These are phyloP conservation scores for Cynara cardunculus DNA, from an alignment of 129 eudicot species.

Conservation along the genomic window DNA sequence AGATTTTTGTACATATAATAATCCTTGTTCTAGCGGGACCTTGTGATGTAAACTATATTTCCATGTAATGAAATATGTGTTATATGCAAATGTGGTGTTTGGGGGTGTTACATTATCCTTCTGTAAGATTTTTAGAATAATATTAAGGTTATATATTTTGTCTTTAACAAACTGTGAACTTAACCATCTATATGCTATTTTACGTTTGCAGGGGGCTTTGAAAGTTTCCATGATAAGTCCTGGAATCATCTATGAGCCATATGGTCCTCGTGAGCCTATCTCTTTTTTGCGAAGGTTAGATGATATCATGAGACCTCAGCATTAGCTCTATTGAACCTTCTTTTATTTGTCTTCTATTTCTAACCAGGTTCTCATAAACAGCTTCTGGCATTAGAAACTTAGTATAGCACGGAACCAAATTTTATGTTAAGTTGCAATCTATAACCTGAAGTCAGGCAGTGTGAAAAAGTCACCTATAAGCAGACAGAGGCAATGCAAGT, in stretches of 20 bases:
- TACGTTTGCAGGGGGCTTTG: conserved; percentile 62
- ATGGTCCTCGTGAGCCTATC: conserved; percentile 80
- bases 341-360: conserved; percentile 2
- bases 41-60: no score
- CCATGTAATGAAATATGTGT: no score
- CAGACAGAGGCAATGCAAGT: no score
- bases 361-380: not conserved
- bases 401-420: not conserved
- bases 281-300: conserved; percentile 73
- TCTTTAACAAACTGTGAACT: conserved; percentile 1
- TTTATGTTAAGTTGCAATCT: not conserved
- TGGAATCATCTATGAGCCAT: conserved; percentile 86
- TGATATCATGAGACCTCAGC: not conserved
- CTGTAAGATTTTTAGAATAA: not conserved
- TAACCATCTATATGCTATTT: conserved; percentile 11
- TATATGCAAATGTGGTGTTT: no score
- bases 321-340: not conserved
- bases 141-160: not conserved
- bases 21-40: no score
- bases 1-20: no score
- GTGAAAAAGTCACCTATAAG: no score
- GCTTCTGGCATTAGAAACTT: not conserved
- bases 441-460: not conserved
- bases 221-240: conserved; percentile 80
- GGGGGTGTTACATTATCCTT: no score